Base-by-base conservation (phyloP, 352 stramenopile species). In the Chrysophaeum taylorii region DNA sequence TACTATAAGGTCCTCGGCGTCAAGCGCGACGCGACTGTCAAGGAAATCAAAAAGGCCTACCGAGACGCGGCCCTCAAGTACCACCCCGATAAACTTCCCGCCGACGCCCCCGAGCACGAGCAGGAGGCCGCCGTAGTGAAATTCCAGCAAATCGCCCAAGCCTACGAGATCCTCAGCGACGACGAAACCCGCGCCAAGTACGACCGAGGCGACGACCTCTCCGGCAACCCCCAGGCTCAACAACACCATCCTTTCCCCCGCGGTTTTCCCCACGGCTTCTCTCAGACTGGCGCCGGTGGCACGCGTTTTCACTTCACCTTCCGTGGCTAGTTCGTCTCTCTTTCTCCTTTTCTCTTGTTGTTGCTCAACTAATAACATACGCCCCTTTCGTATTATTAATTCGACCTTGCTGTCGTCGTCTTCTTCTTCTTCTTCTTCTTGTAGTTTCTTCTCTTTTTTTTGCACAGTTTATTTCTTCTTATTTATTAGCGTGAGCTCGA, bases 1-100 rank as follows among this genome's bases (percentile, higher is more conserved):
- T 89, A 85, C 69, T 91, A 90, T 76, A 86, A 85, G 75, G 75
- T 89, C 2, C 80, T 98, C 45, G 92, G 92, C 31, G 76, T 90
- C 36, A 78, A 72, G 25, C 74, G 78, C 31, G 64, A 76, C 18
- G 83, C 84, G 29, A 77, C 79, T 1, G 61, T 73, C 38, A 87
- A 87, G 60, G 81, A 89, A 71, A 90, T 91, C 61, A 91, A 91
- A 71, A 89, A 88, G 63, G 84, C 84, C 0, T 91, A 89, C 60
- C 77, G 85, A 23, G 75, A 85, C 68, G 81, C 85, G 57, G 85
- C 80, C 16, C 73, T 90, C 9, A 76, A 90, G 72, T 87, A 76
- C 45, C 85, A 91, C 72, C 85, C 85, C 12, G 85, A 91, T 67
- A 88, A 89, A 69, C 84, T 71, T 67, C 39, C n/a, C 18, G 18